These are phyloP conservation scores for Kluyveromyces siamensis DNA, from an alignment of 805 yeast species.

Conservation along the genomic window DNA sequence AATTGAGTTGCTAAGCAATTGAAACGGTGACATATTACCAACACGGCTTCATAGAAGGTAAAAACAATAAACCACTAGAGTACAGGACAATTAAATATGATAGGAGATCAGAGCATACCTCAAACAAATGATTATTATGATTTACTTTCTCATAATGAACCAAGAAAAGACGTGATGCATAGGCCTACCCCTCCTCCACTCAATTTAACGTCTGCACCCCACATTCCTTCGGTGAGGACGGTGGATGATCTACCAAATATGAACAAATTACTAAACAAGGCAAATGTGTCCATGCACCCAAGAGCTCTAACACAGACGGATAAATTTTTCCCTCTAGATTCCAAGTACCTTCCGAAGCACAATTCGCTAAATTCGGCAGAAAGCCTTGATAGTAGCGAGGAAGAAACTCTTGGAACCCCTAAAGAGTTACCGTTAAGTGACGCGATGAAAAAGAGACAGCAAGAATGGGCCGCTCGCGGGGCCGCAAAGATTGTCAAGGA, in stretches of 20 bases:
- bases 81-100: neutral
- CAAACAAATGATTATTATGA: neutral
- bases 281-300: neutral
- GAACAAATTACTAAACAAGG: neutral
- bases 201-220: neutral
- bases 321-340: conserved; percentile 22
- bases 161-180: neutral
- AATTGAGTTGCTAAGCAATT: neutral
- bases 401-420: neutral
- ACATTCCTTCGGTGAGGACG: neutral
- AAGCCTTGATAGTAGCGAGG: conserved; percentile 3
- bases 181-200: conserved; percentile 2
- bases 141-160: neutral
- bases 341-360: neutral
- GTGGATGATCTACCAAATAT: neutral
- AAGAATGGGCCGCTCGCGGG: conserved; percentile 49
- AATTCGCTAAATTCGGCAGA: conserved; percentile 1
- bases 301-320: conserved; percentile 27
- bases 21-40: neutral
- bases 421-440: conserved; percentile 6
- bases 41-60: neutral
- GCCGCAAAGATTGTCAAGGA: conserved; percentile 48
- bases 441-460: conserved; percentile 19
- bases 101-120: neutral
- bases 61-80: neutral